Evolutionary conservation across 2,329 filamentous ascomycete species (phyloP).

Genomic region (Diaporthe australafricana): DNA sequence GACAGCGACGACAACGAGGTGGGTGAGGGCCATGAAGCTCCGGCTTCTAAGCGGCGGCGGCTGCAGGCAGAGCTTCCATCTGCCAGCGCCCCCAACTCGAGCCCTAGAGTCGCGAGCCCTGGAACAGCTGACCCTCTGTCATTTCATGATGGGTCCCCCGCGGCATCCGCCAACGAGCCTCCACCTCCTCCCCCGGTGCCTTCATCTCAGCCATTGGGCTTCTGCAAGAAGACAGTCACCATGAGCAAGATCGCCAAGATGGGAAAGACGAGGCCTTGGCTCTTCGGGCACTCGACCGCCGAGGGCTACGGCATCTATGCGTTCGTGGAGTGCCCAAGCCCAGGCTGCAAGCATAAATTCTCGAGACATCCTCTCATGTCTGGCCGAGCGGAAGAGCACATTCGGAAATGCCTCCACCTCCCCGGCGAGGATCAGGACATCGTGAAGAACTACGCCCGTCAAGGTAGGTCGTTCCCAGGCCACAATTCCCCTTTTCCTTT

Average conservation of each 20-base stretch:
- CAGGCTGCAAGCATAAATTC: neutral
- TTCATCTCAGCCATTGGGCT: neutral
- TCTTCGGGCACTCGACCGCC: neutral
- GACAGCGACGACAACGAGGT: neutral
- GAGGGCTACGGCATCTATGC: slow-evolving; percentile 15
- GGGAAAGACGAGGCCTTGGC: slow-evolving; percentile 6
- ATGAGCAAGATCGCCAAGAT: slow-evolving; percentile 1
- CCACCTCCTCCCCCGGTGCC: neutral
- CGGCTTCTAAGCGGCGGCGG: neutral
- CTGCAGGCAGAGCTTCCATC: neutral
- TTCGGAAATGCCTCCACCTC: neutral
- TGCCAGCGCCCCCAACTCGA: neutral
- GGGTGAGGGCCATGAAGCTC: neutral
- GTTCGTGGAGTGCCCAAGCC: neutral
- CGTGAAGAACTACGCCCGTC: neutral
- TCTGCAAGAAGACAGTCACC: neutral
- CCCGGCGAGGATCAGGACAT: neutral
- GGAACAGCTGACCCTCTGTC: neutral
- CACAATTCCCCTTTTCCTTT: neutral
- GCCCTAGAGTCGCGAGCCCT: neutral
- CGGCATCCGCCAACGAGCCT: neutral
- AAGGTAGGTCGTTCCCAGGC: neutral
- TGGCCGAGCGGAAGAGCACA: neutral
- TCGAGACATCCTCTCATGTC: neutral
- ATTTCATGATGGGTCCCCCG: neutral